Base-by-base conservation (phyloP, 2,329 filamentous ascomycete species). In the Clonostachys chloroleuca region DNA sequence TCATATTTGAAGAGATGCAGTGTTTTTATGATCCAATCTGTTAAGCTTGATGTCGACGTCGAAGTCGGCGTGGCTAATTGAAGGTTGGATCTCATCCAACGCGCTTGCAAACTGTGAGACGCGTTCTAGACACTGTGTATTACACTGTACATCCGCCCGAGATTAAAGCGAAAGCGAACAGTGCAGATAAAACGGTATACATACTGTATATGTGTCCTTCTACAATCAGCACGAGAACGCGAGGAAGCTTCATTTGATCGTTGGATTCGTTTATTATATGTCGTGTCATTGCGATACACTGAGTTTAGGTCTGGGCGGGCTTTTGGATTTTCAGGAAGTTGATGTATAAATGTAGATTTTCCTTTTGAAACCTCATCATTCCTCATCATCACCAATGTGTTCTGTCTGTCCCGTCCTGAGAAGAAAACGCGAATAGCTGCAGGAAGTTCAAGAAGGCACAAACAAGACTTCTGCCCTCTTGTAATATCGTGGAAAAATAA, bases 401-500 rank as follows among this genome's bases (percentile, higher is more conserved):
- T 20, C 17, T 20, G 5, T 40, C 39, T 40, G 10, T 20, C n/a
- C 20, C 39, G n/a, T 40, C n/a, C 17, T 13, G 40, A 24, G 12
- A 30, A 24, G 39, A 14, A 9, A 6, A 40, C 8, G 7, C 40
- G 14, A 42, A 30, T 14, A n/a, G 14, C 17, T 18, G 17, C 40
- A 40, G 37, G 17, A n/a, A n/a, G 37, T n/a, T n/a, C 33, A 18
- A 30, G 14, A 30, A 7, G 14, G 14, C 17, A 20, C 18, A 14
- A 18, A 42, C 33, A 24, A 42, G 40, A 42, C 18, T 42, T 40
- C 33, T 10, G 40, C 40, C 6, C 40, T 42, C 33, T 18, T 42
- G 13, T 42, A 18, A 30, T 46, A 45, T 40, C 14, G 24, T 40
- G 45, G 34, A 40, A 56, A 53, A 45, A 48, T 49, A 51, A 50